Evolutionary conservation across 106 monocot species (phyloP), one percentile per base, ranked within the genome.

Genomic region (Acorus calamus): DNA sequence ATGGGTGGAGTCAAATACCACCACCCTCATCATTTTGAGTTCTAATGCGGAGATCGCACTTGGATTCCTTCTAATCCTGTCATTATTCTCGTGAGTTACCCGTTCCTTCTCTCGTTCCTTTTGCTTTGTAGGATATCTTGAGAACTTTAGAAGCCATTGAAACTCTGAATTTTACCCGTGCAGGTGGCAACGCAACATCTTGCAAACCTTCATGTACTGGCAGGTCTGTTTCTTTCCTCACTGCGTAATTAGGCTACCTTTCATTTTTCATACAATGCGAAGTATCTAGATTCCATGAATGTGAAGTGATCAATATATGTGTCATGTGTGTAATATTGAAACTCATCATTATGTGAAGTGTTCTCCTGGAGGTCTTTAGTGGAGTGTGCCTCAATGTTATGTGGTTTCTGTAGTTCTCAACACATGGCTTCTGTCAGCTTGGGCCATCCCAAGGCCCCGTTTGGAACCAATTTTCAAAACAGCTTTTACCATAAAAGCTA

Each of bases 121-220:
- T 61, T 3, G 6, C 4, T 67, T 58, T 7, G 55, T 58, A n/a
- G n/a, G n/a, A n/a, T n/a, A 41, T 5, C 7, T 55, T 55, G 75
- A 45, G 10, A 50, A 14, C 14, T 8, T 28, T 44, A 11, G 28
- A 52, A 13, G 11, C 48, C 42, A 41, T 66, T 11, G 9, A 52
- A 56, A 45, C 53, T 58, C 42, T 57, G 42, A 42, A 28, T 50
- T 66, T 71, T 54, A 48, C 13, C 62, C 4, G 52, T 85, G 71
- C 80, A 96, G 96, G 73, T 85, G 91, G 91, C 87, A 91, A 43
- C 82, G 96, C 45, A 96, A 71, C 70, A 79, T 87, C 56, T 59
- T 96, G 63, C 91, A 87, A 52, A 85, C 85, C 11, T 91, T 91
- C 75, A 88, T 96, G 75, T 96, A 91, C 57, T 96, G 94, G 94